Base-by-base conservation (phyloP, 2,329 filamentous ascomycete genomes). In the Salinomyces thailandicus region DNA sequence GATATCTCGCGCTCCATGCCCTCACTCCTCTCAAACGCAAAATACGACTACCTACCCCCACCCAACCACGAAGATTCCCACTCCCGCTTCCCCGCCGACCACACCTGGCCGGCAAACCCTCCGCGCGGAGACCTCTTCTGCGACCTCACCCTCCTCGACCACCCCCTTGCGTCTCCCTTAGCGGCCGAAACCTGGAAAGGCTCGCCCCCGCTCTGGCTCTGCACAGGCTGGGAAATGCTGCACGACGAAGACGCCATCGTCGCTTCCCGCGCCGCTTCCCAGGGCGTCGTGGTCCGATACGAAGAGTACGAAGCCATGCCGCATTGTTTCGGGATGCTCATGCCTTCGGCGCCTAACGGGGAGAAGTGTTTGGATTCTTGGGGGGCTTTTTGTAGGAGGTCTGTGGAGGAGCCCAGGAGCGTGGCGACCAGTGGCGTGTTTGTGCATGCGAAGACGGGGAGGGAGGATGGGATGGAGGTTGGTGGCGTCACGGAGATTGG, bases 291-390 rank as follows among this genome's bases (percentile, higher is more conserved):
- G 0, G 72, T 87, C 0, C 66, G 74, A 3, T 81, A 77, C 50
- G 75, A 83, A 54, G 74, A 85, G 59, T 91, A 77, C 54, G 78
- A 86, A 55, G 79, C 75, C 3, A 89, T 89, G 83, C 81, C 84
- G 36, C 83, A 87, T 59, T 76, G 74, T 47, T 89, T 71, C 46
- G 58, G 52, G 0, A 59, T 67, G 59, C 41, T 69, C 37, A 41
- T 69, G 3, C 62, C 63, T n/a, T 38, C 45, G 1, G 37, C 58
- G 2, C 33, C 44, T 3, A 57, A 44, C 0, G 47, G 53, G 5
- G 39, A 50, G 5, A 43, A 58, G 36, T 62, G 61, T 50, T 47
- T 63, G 14, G 50, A 48, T 5, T 58, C 58, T 30, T 63, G 57
- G 50, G 59, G 53, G 0, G 43, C 44, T 4, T 60, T 57, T 38